Evolutionary conservation across 352 stramenopile species (phyloP).

Genomic region (Phytophthora pinifolia): DNA sequence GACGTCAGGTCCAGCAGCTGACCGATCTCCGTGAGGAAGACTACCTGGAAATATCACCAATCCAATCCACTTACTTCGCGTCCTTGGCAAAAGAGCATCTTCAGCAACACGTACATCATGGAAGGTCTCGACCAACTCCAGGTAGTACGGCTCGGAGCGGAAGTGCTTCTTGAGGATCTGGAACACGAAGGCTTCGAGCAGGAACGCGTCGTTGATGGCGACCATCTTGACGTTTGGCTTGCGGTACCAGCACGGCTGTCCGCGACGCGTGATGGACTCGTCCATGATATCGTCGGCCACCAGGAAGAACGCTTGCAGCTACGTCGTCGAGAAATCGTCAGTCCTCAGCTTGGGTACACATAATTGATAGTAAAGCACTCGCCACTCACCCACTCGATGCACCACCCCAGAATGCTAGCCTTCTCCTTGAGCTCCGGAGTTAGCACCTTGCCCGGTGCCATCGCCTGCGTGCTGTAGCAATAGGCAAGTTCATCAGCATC

Average conservation of each 20-base stretch:
- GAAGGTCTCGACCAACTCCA: constrained; percentile 97
- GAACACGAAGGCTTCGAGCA: constrained; percentile 94
- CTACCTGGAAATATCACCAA: constrained; percentile 68
- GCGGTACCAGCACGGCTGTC: constrained; percentile 98
- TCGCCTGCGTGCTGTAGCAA: constrained; percentile 52
- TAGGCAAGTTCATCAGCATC: neutral
- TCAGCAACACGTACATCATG: constrained; percentile 58
- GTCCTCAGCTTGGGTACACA: neutral
- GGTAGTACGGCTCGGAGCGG: constrained; percentile 81
- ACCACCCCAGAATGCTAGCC: constrained; percentile 96
- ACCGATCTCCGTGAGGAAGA: constrained; percentile 96
- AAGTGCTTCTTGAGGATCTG: constrained; percentile 91
- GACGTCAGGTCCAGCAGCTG: constrained; percentile 93
- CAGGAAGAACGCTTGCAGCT: constrained; percentile 98
- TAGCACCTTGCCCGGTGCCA: constrained; percentile 47
- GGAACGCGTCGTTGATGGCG: constrained; percentile 97
- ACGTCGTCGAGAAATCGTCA: neutral
- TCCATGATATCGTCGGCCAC: constrained; percentile 99
- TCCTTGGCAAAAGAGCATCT: neutral
- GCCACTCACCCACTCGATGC: constrained; percentile 93
- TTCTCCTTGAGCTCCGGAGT: constrained; percentile 74
- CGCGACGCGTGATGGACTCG: constrained; percentile 92
- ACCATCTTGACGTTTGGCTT: constrained; percentile 90
- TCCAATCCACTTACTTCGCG: neutral
- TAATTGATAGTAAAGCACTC: neutral